phyloP scores from a whole-genome alignment of 345 rosid genomes.

The Pugionium dolabratum region DNA sequence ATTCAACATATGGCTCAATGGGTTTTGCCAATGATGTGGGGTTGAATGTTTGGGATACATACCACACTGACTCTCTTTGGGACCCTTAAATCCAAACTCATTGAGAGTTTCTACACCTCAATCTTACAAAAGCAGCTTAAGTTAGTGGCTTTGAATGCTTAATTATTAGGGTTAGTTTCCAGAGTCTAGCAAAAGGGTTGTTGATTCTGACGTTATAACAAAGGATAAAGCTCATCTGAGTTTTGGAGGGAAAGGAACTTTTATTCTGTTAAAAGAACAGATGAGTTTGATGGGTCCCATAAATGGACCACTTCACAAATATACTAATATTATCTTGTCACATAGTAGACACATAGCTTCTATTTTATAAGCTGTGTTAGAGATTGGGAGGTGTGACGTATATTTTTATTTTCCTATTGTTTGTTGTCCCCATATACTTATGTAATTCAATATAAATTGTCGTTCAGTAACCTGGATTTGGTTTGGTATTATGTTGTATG shows the following conservation, averaged over 20 bases:
- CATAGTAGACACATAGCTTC: slow-evolving; percentile 30
- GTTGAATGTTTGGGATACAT: slow-evolving; percentile 36
- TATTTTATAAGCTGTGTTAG: slow-evolving; percentile 39
- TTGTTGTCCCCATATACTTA: slow-evolving; percentile 25
- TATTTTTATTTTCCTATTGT: slow-evolving; percentile 15
- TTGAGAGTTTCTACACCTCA: slow-evolving; percentile 8
- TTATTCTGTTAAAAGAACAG: slow-evolving; percentile 14
- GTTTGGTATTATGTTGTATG: slow-evolving; percentile 21
- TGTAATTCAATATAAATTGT: slow-evolving; percentile 19
- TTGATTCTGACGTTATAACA: slow-evolving; percentile 33
- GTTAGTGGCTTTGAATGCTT: slow-evolving; percentile 19
- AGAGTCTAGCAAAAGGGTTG: slow-evolving; percentile 39
- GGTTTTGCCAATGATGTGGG: slow-evolving; percentile 22
- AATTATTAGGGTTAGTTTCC: background rate
- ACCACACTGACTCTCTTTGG: slow-evolving; percentile 43
- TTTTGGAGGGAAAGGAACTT: slow-evolving; percentile 37
- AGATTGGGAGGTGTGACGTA: slow-evolving; percentile 36
- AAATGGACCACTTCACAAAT: slow-evolving; percentile 32
- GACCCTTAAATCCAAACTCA: slow-evolving; percentile 20
- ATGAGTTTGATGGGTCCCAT: slow-evolving; percentile 35
- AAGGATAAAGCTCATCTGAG: slow-evolving; percentile 32
- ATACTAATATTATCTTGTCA: slow-evolving; percentile 13
- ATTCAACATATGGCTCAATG: slow-evolving; percentile 35
- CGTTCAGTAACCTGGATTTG: slow-evolving; percentile 20
- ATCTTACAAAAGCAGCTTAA: background rate